Percentiles rank a stretch among this genome's conserved stretches.
Conservation (phyloP, 192 early-diverging fungal genomes). For the Podila verticillata region DNA sequence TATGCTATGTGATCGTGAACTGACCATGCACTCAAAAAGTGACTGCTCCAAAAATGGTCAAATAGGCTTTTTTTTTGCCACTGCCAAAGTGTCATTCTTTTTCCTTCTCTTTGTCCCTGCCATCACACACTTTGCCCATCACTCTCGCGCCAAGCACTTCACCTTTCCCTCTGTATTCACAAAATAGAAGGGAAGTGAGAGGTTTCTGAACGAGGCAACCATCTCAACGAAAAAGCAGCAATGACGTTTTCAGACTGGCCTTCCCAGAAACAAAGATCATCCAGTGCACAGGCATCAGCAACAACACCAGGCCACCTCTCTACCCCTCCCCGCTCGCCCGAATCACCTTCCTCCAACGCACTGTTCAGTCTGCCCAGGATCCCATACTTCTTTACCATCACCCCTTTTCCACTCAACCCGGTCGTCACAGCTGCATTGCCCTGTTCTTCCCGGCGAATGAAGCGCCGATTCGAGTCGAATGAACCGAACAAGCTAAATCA, state of each 20-base stretch:
- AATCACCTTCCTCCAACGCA: not conserved
- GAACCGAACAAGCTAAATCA: not conserved
- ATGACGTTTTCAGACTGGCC: not conserved
- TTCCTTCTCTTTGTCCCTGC: not conserved
- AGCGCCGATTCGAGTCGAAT: slow-evolving; percentile 18
- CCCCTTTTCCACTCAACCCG: slow-evolving; percentile 16
- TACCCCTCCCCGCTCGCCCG: slow-evolving; percentile 4
- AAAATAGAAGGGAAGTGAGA: not conserved
- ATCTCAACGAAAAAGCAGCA: not conserved
- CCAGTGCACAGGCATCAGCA: not conserved
- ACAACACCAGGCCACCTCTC: not conserved
- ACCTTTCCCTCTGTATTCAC: not conserved
- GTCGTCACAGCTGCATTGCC: slow-evolving; percentile 3
- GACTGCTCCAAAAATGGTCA: too few species aligned
- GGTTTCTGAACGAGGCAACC: not conserved
- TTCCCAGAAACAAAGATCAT: not conserved
- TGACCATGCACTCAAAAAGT: not conserved
- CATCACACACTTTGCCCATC: not conserved
- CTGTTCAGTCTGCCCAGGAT: slow-evolving; percentile 34
- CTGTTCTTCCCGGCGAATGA: slow-evolving; percentile 12
- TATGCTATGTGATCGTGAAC: too few species aligned
- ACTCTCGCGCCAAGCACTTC: not conserved
- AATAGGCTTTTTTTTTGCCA: too few species aligned
- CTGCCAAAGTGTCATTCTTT: not conserved
- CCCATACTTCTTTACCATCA: slow-evolving; percentile 43